Base-by-base conservation (phyloP, 1,284 basidiomycete genomes). In the Leccinum subrobustum region DNA sequence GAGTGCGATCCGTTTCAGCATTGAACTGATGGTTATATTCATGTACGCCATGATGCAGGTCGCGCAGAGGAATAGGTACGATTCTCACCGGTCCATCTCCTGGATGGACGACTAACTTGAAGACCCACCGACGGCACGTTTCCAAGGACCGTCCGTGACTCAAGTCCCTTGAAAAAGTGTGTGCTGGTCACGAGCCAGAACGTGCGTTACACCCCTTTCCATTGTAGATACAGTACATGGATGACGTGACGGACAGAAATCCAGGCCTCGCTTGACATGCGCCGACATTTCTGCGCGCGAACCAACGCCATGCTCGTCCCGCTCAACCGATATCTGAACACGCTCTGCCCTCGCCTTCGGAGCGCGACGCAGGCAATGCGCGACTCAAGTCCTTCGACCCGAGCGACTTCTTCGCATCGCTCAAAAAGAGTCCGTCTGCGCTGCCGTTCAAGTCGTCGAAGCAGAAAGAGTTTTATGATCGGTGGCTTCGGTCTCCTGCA, bases 251-350 rank as follows among this genome's bases (percentile, higher is more conserved):
- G 55, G 4, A 35, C 64, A 91, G 91, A 83, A 68, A 72, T 86
- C 2, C 80, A 83, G 53, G 84, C 83, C 4, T 91, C 87, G 4
- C 82, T 88, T 7, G 82, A 86, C 59, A 81, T 98, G 31, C 86
- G 93, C 23, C 83, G 86, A 48, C 95, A 98, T 73, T 95, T 98
- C 75, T 87, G 89, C 59, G 87, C 92, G 54, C 83, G 96, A 25
- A 96, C 96, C 0, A 93, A 91, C 29, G 88, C 90, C 44, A 83
- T 98, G 61, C 84, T 98, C n/a, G 88, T 93, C 1, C 96, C 96
- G 0, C 81, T 99, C 3, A 91, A 96, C 68, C 87, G 96, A 63
- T 27, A 27, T 27, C 25, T 27, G 25, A 27, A 27, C 25, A 27
- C 25, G 25, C 25, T 27, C 25, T 27, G 25, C 25, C 25, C 25